phyloP scores from a whole-genome alignment of 2,329 filamentous ascomycete genomes.

The Xylariaceae sp. region DNA sequence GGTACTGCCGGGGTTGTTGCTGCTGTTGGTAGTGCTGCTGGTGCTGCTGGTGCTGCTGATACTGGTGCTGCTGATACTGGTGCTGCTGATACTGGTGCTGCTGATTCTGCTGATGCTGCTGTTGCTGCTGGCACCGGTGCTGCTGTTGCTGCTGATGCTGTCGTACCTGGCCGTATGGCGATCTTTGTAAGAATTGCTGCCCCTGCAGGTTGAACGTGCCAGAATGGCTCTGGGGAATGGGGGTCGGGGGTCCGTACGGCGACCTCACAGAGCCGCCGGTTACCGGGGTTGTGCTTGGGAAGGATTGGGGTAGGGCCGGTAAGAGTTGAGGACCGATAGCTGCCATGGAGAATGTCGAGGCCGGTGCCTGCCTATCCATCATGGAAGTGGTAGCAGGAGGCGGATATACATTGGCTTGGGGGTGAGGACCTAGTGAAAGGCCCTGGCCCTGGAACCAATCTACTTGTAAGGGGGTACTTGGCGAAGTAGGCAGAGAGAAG shows the following conservation, averaged over 20 bases:
- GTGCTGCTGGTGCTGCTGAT: no score
- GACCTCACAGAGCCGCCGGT: no score
- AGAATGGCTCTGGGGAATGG: constrained; percentile 11
- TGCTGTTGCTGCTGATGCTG: constrained; percentile 9
- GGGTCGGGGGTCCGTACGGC: constrained; percentile 2
- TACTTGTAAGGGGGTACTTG: constrained; percentile 4
- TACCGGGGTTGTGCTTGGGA: no score
- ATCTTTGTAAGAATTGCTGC: constrained; percentile 1
- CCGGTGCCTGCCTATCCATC: background rate
- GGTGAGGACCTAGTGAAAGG: no score
- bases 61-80: no score
- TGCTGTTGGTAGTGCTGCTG: no score
- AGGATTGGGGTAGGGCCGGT: background rate
- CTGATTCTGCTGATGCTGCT: no score
- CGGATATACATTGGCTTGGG: constrained; percentile 8
- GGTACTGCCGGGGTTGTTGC: no score
- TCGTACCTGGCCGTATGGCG: constrained; percentile 8
- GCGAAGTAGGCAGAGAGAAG: constrained; percentile 3
- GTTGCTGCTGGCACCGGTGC: constrained; percentile 8
- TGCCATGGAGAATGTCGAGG: constrained; percentile 3
- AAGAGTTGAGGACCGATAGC: constrained; percentile 8
- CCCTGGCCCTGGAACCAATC: no score
- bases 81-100: no score
- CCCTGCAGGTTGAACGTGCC: background rate
- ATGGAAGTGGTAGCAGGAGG: constrained; percentile 13